Conservation (phyloP, 2,329 filamentous ascomycete species). For the Verticillium dahliae region DNA sequence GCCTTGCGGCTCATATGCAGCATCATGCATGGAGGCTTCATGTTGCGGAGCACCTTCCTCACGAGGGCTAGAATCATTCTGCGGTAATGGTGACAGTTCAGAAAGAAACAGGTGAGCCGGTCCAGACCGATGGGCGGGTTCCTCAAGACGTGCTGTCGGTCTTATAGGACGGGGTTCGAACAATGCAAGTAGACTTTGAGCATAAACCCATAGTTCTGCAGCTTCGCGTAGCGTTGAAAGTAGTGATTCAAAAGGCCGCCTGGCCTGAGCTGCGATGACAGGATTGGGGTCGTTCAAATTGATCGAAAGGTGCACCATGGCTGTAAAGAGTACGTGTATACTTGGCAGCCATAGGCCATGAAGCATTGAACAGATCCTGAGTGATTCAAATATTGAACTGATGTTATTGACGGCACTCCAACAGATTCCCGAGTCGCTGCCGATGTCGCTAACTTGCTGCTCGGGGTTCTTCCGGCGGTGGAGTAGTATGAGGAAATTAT, state of each 20-base stretch:
- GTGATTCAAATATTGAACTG: slow-evolving; percentile 21
- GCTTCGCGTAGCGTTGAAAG: slow-evolving; percentile 19
- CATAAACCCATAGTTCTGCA: slow-evolving; percentile 23
- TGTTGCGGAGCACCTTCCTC: too few species aligned
- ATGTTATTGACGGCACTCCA: slow-evolving; percentile 19
- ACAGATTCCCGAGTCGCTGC: slow-evolving; percentile 22
- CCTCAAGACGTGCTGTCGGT: background rate
- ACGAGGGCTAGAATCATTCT: too few species aligned
- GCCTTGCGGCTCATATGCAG: too few species aligned
- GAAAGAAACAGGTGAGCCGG: background rate
- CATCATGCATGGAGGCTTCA: too few species aligned
- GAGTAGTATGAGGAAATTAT: slow-evolving; percentile 25
- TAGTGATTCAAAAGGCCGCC: slow-evolving; percentile 20
- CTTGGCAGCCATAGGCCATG: slow-evolving; percentile 19
- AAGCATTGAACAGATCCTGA: slow-evolving; percentile 15
- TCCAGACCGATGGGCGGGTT: background rate
- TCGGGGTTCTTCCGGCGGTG: slow-evolving; percentile 14
- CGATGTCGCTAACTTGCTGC: slow-evolving; percentile 7
- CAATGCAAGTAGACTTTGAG: slow-evolving; percentile 20
- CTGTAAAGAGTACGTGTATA: slow-evolving; percentile 23
- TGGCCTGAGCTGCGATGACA: slow-evolving; percentile 21
- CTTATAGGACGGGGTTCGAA: slow-evolving; percentile 15
- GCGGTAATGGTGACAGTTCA: background rate
- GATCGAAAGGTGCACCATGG: slow-evolving; percentile 19
- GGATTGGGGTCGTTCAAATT: slow-evolving; percentile 21